Evolutionary conservation across 2,329 filamentous ascomycete species (phyloP).

Genomic region (Calonectria ilicicola): DNA sequence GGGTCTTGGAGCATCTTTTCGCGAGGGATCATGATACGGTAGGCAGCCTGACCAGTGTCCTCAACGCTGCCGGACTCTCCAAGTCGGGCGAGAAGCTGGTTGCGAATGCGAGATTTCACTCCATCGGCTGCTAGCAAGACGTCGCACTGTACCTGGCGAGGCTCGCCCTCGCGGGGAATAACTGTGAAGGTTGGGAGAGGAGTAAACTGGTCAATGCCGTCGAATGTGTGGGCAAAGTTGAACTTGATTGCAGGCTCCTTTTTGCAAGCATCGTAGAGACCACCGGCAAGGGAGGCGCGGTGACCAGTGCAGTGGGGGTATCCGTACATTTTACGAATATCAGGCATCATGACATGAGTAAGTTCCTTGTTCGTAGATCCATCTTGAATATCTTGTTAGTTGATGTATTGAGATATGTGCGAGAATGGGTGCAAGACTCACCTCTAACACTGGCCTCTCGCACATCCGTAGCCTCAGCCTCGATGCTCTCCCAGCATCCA

Average conservation of each 20-base stretch:
- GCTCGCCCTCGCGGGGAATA: conserved; percentile 65
- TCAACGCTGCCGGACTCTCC: conserved; percentile 66
- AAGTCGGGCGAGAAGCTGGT: conserved; percentile 65
- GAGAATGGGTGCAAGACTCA: conserved; percentile 44
- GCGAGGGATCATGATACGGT: conserved; percentile 81
- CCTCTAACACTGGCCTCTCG: conserved; percentile 79
- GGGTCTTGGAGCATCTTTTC: conserved; percentile 75
- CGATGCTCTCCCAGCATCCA: conserved; percentile 80
- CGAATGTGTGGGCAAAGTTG: conserved; percentile 71
- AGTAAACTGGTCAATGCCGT: conserved; percentile 68
- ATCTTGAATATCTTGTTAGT: conserved; percentile 54
- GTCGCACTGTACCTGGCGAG: conserved; percentile 66
- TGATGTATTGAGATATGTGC: too few relatives aligned
- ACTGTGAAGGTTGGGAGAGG: conserved; percentile 71
- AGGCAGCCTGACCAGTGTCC: conserved; percentile 81
- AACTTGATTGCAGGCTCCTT: conserved; percentile 73
- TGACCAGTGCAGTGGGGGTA: conserved; percentile 87
- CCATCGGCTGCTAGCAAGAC: conserved; percentile 67
- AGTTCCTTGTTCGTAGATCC: conserved; percentile 77
- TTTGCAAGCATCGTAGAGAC: conserved; percentile 78
- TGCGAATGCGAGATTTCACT: conserved; percentile 64
- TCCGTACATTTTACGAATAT: conserved; percentile 75
- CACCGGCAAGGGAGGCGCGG: conserved; percentile 76
- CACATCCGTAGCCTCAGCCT: conserved; percentile 77
- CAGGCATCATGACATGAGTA: conserved; percentile 75